A percentile compares a stretch with the other conserved stretches of the same genome.
phyloP scores from a whole-genome alignment of 352 stramenopile species.

The Globisporangium cylindrosporum region DNA sequence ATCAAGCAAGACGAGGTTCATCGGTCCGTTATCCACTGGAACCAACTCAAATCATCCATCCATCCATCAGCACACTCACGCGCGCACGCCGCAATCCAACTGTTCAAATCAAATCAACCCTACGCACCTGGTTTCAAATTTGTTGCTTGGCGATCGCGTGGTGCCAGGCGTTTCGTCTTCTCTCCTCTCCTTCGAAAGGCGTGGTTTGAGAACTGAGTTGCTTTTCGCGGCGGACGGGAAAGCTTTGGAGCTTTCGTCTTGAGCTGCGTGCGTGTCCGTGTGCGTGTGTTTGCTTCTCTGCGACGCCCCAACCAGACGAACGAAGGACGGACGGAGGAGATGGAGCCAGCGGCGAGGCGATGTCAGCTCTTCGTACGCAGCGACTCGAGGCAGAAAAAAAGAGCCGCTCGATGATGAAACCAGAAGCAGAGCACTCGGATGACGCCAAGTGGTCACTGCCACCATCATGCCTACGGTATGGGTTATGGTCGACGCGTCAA shows the following conservation, averaged over 20 bases:
- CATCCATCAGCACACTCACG: too few species aligned
- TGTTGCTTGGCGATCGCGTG: not conserved
- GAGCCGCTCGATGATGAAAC: slow-evolving; percentile 1
- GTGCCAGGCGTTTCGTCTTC: not conserved
- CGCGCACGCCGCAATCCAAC: not conserved
- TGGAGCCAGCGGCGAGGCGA: not conserved
- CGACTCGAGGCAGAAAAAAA: slow-evolving; percentile 3
- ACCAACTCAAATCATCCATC: not conserved
- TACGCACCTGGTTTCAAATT: slow-evolving; percentile 10
- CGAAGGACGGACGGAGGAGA: not conserved
- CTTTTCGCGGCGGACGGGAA: not conserved
- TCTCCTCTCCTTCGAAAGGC: slow-evolving; percentile 1
- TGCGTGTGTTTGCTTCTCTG: not conserved
- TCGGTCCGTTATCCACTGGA: not conserved
- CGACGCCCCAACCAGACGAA: not conserved
- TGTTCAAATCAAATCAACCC: slow-evolving; percentile 1
- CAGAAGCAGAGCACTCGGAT: not conserved
- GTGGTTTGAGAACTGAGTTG: not conserved
- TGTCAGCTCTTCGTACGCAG: not conserved
- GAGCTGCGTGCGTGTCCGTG: not conserved
- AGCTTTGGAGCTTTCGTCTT: not conserved
- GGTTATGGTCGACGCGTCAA: not conserved
- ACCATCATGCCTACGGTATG: not conserved
- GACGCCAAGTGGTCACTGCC: not conserved
- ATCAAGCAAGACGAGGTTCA: not conserved